Conservation (phyloP, 768 basidiomycete species). For the Podaxis sp. region DNA sequence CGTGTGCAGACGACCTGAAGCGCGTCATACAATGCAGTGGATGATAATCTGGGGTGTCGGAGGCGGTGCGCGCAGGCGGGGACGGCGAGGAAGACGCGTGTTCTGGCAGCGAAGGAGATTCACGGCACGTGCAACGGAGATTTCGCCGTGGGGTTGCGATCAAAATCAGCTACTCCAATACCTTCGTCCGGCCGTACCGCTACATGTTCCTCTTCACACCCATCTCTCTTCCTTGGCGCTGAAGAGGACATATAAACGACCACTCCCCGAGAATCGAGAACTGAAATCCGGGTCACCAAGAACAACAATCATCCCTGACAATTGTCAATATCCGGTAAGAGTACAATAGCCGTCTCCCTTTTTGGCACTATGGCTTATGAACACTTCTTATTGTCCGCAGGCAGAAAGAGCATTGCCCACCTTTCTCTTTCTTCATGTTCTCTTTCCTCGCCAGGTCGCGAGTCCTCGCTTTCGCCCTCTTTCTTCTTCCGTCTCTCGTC, state of each 20-base stretch:
- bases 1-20: not conserved
- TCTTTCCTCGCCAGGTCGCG: slow-evolving; percentile 77
- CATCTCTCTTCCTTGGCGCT: not conserved
- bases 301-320: not conserved
- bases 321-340: not conserved
- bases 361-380: slow-evolving; percentile 9
- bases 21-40: not conserved
- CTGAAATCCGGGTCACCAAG: not conserved
- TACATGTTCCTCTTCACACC: not conserved
- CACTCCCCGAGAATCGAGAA: not conserved
- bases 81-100: not conserved
- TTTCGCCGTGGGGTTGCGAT: not conserved
- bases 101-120: not conserved
- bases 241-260: not conserved
- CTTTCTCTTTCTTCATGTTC: slow-evolving; percentile 50
- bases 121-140: slow-evolving; percentile 10
- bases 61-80: not conserved
- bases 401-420: slow-evolving; percentile 13
- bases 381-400: slow-evolving; percentile 14
- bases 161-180: not conserved
- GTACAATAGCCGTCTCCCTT: slow-evolving; percentile 1
- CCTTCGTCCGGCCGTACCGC: not conserved
- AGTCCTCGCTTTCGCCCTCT: slow-evolving; percentile 44
- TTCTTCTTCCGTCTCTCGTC: slow-evolving; percentile 36
- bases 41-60: not conserved